Evolutionary conservation across 352 stramenopile genomes (phyloP).

Genomic region (Globisporangium splendens): DNA sequence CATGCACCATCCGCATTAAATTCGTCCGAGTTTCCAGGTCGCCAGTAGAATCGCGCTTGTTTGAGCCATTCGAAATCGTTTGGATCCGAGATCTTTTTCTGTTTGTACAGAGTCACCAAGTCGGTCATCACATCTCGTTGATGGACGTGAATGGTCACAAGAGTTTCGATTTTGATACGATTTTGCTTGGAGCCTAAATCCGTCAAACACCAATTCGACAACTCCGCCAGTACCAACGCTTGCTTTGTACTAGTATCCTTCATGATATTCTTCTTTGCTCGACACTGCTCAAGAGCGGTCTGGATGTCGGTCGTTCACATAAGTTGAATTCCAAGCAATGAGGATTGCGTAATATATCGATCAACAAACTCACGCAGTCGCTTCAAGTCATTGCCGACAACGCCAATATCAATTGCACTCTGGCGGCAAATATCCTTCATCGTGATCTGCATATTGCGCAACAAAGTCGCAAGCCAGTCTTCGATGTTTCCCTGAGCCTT

Average conservation of each 20-base stretch:
- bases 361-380: slow-evolving; percentile 93
- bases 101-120: slow-evolving; percentile 90
- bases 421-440: slow-evolving; percentile 97
- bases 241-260: slow-evolving; percentile 96
- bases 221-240: slow-evolving; percentile 90
- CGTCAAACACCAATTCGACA: slow-evolving; percentile 96
- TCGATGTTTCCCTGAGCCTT: slow-evolving; percentile 98
- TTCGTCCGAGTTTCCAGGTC: slow-evolving; percentile 91
- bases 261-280: slow-evolving; percentile 96
- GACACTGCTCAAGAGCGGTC: slow-evolving; percentile 93
- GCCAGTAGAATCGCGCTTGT: slow-evolving; percentile 98
- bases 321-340: slow-evolving; percentile 94
- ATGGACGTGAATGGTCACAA: slow-evolving; percentile 98
- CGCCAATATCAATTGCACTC: slow-evolving; percentile 90
- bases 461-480: slow-evolving; percentile 96
- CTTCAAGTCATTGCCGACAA: slow-evolving; percentile 91
- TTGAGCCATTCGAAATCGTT: slow-evolving; percentile 99
- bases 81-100: slow-evolving; percentile 95
- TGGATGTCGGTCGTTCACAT: slow-evolving; percentile 97
- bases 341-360: slow-evolving; percentile 93
- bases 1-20: slow-evolving; percentile 93
- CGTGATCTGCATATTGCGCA: slow-evolving; percentile 94
- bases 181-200: slow-evolving; percentile 96
- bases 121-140: slow-evolving; percentile 97
- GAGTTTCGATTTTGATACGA: slow-evolving; percentile 97